Base-by-base conservation (phyloP, 164 flowering plant genomes). In the Chloranthus sessilifolius region DNA sequence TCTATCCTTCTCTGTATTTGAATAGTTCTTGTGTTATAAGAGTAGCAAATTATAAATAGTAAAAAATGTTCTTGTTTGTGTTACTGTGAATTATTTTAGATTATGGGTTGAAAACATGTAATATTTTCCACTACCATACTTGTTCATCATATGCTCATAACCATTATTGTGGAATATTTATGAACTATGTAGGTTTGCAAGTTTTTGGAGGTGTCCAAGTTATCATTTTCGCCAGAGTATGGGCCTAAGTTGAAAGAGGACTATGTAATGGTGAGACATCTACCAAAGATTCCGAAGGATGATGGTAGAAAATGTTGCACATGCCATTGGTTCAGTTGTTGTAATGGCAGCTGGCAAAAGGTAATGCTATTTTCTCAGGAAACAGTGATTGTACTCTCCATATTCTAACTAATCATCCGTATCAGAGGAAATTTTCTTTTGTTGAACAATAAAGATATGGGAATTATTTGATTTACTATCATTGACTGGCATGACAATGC, bases 271-370 rank as follows among this genome's bases (percentile, higher is more conserved):
- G 97, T 84, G 64, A 84, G 77, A 62, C 99, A 94, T 73, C 77
- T 94, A 36, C 90, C 96, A 9, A 75, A 78, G 57, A 74, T 86
- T 52, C 56, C 47, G 26, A 75, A 55, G 40, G 64, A 63, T 49
- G 87, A 70, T 56, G 69, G 67, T 29, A 64, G 55, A 36, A 78
- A 58, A 48, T 85, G 99, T 51, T 83, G 94, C 65, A 36, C 72
- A 21, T 82, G 95, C 53, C 30, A 24, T 51, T 81, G 81, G 78
- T 85, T 73, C 46, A 57, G 43, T 65, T 94, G 99, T 61, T 94
- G 95, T 58, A 86, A 78, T 70, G 83, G 85, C 76, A 89, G 77
- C 57, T 94, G 99, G 99, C 99, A 94, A 71, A 89, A 87, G 99
- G 99, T 94, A 69, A 52, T 41, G 25, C 20, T 22, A 21, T 26